Base-by-base conservation (phyloP, 495 filamentous ascomycete species). In the Daldinia caldariorum region DNA sequence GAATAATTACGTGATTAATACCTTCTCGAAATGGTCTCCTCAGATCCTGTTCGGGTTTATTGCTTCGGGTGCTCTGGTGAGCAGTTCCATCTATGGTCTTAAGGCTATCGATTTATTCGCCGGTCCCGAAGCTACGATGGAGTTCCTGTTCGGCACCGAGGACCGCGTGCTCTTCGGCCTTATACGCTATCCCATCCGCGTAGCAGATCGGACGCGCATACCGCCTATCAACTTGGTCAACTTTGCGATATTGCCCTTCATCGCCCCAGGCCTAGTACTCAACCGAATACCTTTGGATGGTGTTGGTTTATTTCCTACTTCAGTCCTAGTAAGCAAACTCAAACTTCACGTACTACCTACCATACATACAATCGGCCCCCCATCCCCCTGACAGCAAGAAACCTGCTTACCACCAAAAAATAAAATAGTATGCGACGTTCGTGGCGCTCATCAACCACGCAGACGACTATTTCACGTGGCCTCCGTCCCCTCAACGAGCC, bases 401-500 rank as follows among this genome's bases (percentile, higher is more conserved):
- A 18, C 4, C 34, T 37, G 2, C 59, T 56, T 58, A 22, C 34
- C 26, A 26, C 26, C 26, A 26, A 26, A 16, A 62, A 61, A 45
- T 6, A 45, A 45, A 32, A 62, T 43, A 77, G 75, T 77, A 77
- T 18, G 63, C 67, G 26, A 63, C 61, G 3, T 32, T 75, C 10
- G 63, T 66, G 20, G 59, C 61, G 6, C 26, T 75, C 5, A 65
- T 74, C 45, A 65, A 71, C 45, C 61, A 75, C 8, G 61, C 80
- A 18, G 16, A 77, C 50, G 57, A 74, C 12, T 67, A 77, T 12
- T 60, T 73, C 4, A 35, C 59, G 14, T 97, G 92, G 92, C 92
- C 92, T 13, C 91, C 91, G 0, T 91, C 88, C 22, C 86, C 90
- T 3, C 83, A 86, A n/a, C 86, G 92, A 83, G 88, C 89, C 14